These are phyloP conservation scores for Moesziomyces sp. DNA, from an alignment of 1,284 basidiomycete species.

Conservation along the genomic window DNA sequence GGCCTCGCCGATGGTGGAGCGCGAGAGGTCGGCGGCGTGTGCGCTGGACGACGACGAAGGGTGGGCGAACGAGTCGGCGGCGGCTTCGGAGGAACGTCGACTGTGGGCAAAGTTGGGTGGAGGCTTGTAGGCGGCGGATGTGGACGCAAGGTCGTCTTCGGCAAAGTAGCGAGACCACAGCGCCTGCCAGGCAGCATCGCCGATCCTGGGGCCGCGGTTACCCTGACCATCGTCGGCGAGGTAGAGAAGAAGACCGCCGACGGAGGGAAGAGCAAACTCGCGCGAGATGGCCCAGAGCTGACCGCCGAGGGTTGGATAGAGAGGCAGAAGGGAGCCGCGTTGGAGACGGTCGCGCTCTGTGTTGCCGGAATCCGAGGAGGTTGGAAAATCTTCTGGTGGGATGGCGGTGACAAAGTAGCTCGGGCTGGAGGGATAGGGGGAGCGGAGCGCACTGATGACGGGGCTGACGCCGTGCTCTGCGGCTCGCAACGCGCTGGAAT, in stretches of 20 bases:
- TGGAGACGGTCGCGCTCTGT: slow-evolving; percentile 32
- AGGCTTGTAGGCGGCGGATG: slow-evolving; percentile 14
- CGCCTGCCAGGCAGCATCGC: slow-evolving; percentile 61
- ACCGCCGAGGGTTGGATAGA: slow-evolving; percentile 63
- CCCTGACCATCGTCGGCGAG: slow-evolving; percentile 62
- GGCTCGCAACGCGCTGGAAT: slow-evolving; percentile 3
- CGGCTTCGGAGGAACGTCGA: slow-evolving; percentile 13
- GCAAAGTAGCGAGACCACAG: slow-evolving; percentile 63
- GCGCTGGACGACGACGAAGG: slow-evolving; percentile 5
- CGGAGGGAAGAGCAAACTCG: slow-evolving; percentile 63
- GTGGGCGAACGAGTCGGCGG: slow-evolving; percentile 11
- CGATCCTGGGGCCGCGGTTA: slow-evolving; percentile 61
- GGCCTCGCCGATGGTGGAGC: slow-evolving; percentile 23
- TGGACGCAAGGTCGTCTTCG: slow-evolving; percentile 28
- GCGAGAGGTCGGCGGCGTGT: slow-evolving; percentile 18
- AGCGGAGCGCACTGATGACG: slow-evolving; percentile 32
- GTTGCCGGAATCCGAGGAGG: slow-evolving; percentile 19
- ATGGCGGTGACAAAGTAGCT: slow-evolving; percentile 55
- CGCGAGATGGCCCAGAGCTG: slow-evolving; percentile 66
- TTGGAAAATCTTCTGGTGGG: slow-evolving; percentile 42
- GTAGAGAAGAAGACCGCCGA: slow-evolving; percentile 62
- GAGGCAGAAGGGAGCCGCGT: slow-evolving; percentile 60
- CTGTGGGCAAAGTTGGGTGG: slow-evolving; percentile 12
- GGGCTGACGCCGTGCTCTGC: slow-evolving; percentile 40
- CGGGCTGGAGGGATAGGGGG: slow-evolving; percentile 37